Base-by-base conservation (phyloP, 2,329 filamentous ascomycete species). In the Biscogniauxia sp. region DNA sequence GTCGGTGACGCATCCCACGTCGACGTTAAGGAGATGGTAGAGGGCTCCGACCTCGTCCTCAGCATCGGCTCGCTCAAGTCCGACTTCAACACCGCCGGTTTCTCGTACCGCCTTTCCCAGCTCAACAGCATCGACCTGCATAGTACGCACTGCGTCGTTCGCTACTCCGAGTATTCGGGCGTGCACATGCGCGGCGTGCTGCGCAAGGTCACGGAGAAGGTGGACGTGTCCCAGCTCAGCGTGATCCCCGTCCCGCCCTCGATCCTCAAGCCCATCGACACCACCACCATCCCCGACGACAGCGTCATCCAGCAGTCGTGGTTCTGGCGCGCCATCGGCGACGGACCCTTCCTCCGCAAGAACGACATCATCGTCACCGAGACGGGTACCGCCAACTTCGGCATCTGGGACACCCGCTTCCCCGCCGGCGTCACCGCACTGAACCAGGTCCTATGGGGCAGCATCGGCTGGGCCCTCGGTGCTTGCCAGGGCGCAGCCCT, bases 331-430 rank as follows among this genome's bases (percentile, higher is more conserved):
- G 84, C 84, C 49, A 79, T 95, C 17, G 88, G 90, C 45, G 81
- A 88, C 17, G 37, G 37, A 3, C 37, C 37, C 63, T 96, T 90
- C 80, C 78, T 96, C 9, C 81, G 83, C 57, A 80, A 87, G 57
- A 82, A 87, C 53, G 93, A 97, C 69, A 85, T 96, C 59, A 80
- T 97, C 58, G 84, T 96, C 55, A 94, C 92, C 0, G 93, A 96
- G 74, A 96, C 92, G 1, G 93, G 92, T 49, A 97, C 93, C 0
- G 82, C 92, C 60, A 94, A 93, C 77, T 94, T 96, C 73, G 93
- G 93, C 59, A 91, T 95, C 69, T 92, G 90, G 86, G 91, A 93
- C 60, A 93, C 92, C 4, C 84, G 85, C 51, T 95, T 96, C 78
- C 92, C 92, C 0, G 73, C 80, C 2, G 82, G 84, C n/a, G 90